phyloP scores from a whole-genome alignment of 106 monocot species.

The Phalaenopsis aphrodite region DNA sequence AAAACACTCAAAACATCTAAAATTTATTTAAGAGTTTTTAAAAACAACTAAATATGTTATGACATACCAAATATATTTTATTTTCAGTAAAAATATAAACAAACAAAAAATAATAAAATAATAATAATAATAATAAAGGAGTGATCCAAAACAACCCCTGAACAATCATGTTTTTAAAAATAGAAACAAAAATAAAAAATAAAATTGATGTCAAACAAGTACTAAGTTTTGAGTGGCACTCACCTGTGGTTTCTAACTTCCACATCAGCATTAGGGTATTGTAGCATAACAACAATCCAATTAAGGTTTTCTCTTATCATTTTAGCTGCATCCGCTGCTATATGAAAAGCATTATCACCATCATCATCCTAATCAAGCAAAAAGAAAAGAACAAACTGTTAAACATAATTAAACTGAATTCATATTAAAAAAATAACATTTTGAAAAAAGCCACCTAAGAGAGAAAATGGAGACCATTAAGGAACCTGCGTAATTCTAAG shows the following conservation, averaged over 20 bases:
- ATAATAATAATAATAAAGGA: too few species aligned
- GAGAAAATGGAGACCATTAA: background rate
- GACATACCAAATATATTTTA: too few species aligned
- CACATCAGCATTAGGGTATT: slow-evolving; percentile 65
- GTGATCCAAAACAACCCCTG: too few species aligned
- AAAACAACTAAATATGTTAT: too few species aligned
- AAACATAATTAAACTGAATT: background rate
- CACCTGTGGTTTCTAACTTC: slow-evolving; percentile 98
- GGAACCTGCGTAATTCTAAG: background rate
- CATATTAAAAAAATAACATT: background rate
- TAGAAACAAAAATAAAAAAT: too few species aligned
- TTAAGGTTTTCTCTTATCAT: slow-evolving; percentile 96
- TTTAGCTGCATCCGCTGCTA: slow-evolving; percentile 98
- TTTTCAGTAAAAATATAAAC: too few species aligned
- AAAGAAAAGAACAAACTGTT: background rate
- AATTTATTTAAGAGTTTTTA: too few species aligned
- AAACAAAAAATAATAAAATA: too few species aligned
- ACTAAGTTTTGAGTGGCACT: slow-evolving; percentile 4
- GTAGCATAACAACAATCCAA: slow-evolving; percentile 92
- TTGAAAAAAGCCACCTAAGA: background rate
- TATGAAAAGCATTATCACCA: slow-evolving; percentile 99
- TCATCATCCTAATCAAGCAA: slow-evolving; percentile 76
- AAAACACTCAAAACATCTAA: too few species aligned
- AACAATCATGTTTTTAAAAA: too few species aligned
- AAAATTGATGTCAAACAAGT: too few species aligned